Evolutionary conservation across 169 alveolate genomes (phyloP).

Genomic region (Haemoproteus tartakovskyi): DNA sequence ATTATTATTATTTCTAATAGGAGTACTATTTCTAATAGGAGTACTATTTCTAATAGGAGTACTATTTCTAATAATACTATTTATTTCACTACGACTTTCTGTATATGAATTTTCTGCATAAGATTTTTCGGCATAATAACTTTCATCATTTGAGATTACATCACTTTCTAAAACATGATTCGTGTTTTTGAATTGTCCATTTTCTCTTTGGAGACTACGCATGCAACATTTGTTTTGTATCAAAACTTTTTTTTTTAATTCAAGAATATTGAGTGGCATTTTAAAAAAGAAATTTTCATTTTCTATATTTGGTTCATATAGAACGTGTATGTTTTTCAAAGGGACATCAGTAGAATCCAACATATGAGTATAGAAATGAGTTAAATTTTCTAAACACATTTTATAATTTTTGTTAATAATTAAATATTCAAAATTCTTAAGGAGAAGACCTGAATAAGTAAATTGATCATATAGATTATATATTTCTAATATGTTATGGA

Average conservation of each 20-base stretch:
- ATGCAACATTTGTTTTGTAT: background rate
- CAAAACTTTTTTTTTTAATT: constrained; percentile 5
- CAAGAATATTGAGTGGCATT: constrained; percentile 38
- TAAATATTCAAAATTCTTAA: constrained; percentile 46
- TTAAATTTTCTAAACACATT: constrained; percentile 2
- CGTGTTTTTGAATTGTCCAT: too few species aligned
- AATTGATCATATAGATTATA: constrained; percentile 44
- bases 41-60: background rate
- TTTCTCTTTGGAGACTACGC: too few species aligned
- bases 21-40: background rate
- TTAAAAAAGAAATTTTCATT: constrained; percentile 10
- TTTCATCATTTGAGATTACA: too few species aligned
- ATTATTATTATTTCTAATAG: too few species aligned
- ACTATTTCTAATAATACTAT: too few species aligned
- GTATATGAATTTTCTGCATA: background rate
- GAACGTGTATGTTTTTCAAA: too few species aligned
- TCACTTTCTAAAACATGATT: background rate
- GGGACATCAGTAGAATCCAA: background rate
- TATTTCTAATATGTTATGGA: constrained; percentile 17
- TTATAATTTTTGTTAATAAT: constrained; percentile 16
- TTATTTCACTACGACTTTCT: too few species aligned
- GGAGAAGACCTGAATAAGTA: constrained; percentile 54
- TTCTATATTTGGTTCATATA: background rate
- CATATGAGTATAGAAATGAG: constrained; percentile 1
- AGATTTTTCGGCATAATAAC: background rate